Conservation (phyloP, 257 asterid genomes). For the Anisodus acutangulus region DNA sequence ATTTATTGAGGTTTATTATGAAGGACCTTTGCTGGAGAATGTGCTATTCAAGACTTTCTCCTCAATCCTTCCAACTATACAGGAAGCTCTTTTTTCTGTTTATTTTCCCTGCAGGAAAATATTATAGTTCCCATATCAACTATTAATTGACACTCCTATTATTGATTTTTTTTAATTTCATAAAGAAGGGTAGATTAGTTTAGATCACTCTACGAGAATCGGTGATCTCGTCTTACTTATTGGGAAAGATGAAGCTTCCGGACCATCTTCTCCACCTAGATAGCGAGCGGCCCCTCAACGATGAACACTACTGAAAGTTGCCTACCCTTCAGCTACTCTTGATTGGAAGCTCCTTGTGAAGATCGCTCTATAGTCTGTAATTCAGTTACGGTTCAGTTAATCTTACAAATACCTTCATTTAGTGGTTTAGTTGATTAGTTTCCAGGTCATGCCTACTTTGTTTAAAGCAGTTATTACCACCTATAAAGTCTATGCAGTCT, state of each 20-base stretch:
- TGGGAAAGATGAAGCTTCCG: neutral
- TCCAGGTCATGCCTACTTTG: neutral
- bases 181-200: conserved; percentile 4
- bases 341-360: neutral
- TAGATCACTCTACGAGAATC: neutral
- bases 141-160: neutral
- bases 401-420: neutral
- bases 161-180: neutral
- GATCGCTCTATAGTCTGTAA: neutral
- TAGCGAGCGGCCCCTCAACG: neutral
- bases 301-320: neutral
- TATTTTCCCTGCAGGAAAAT: neutral
- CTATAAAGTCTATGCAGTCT: neutral
- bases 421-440: neutral
- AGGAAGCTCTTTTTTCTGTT: neutral
- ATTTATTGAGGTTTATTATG: no score
- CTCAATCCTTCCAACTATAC: neutral
- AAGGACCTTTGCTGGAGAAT: neutral
- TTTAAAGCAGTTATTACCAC: neutral
- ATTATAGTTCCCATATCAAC: neutral
- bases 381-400: neutral
- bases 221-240: neutral
- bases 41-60: neutral
- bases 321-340: neutral
- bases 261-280: neutral